Conservation (phyloP, 2,329 filamentous ascomycete genomes). For the Apiospora pterosperma region DNA sequence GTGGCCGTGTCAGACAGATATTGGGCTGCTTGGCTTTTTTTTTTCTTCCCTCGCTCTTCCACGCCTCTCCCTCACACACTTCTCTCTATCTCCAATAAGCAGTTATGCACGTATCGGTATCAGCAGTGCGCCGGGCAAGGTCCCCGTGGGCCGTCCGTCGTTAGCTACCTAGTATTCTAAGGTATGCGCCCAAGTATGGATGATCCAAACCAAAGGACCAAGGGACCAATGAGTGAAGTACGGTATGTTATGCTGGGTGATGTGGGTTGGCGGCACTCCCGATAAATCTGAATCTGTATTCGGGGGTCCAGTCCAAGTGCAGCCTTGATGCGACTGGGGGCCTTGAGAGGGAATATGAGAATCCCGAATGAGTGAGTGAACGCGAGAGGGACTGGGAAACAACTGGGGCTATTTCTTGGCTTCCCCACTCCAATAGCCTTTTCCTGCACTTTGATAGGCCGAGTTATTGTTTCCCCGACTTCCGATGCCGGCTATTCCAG, state of each 20-base stretch:
- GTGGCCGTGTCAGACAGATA: slow-evolving; percentile 2
- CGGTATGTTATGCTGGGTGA: neutral
- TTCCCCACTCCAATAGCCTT: neutral
- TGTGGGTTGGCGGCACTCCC: neutral
- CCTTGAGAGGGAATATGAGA: neutral
- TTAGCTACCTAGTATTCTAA: no score
- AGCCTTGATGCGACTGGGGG: neutral
- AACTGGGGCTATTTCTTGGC: neutral
- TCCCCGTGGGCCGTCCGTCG: no score
- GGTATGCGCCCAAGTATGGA: no score
- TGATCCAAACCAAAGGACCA: neutral
- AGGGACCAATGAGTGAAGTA: neutral
- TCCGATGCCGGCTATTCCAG: neutral
- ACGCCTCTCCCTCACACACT: neutral
- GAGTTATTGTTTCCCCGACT: neutral
- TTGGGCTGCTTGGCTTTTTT: neutral
- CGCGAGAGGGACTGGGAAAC: neutral
- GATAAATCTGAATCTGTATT: neutral
- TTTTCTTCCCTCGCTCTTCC: neutral
- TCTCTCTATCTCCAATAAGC: neutral
- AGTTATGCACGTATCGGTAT: neutral
- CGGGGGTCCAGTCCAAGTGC: no score
- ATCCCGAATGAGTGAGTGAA: neutral
- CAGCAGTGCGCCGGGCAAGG: neutral
- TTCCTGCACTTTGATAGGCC: neutral